Percentiles rank a stretch among this genome's conserved stretches.
phyloP scores from a whole-genome alignment of 805 yeast genomes.

The Wickerhamiella occidentalis region DNA sequence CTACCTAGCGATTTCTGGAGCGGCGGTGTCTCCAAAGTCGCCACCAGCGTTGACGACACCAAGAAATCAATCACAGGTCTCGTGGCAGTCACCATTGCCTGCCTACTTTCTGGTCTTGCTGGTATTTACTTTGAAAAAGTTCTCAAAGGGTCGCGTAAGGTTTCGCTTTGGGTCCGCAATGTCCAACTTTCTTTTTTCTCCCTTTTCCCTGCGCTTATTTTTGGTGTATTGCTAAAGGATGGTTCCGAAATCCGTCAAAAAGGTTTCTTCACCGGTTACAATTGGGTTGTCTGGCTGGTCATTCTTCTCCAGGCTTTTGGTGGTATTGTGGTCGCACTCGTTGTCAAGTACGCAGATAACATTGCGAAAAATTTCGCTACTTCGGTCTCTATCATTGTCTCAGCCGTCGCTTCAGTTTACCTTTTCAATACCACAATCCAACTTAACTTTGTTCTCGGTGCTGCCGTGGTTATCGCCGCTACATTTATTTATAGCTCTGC shows the following conservation, averaged over 20 bases:
- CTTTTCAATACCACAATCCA: slow-evolving; percentile 29
- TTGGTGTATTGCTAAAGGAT: slow-evolving; percentile 30
- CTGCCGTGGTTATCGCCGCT: slow-evolving; percentile 28
- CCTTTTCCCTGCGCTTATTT: slow-evolving; percentile 30
- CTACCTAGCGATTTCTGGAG: slow-evolving; percentile 25
- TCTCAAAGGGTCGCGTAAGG: slow-evolving; percentile 29
- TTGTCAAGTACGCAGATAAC: slow-evolving; percentile 34
- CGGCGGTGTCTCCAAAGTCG: neutral
- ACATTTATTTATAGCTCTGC: slow-evolving; percentile 29
- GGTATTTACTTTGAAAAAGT: slow-evolving; percentile 36
- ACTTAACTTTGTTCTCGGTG: slow-evolving; percentile 28
- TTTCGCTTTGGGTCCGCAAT: slow-evolving; percentile 32
- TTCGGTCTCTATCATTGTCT: slow-evolving; percentile 30
- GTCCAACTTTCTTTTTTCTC: slow-evolving; percentile 32
- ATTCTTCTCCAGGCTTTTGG: slow-evolving; percentile 32
- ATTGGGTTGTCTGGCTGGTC: slow-evolving; percentile 29
- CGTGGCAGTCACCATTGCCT: slow-evolving; percentile 30
- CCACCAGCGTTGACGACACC: neutral
- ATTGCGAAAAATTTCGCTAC: slow-evolving; percentile 35
- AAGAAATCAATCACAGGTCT: slow-evolving; percentile 22
- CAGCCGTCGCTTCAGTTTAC: slow-evolving; percentile 30
- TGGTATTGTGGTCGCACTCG: slow-evolving; percentile 33
- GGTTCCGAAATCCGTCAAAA: slow-evolving; percentile 26
- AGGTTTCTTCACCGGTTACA: slow-evolving; percentile 33
- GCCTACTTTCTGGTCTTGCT: slow-evolving; percentile 32